Base-by-base conservation (phyloP, 208 protist species). In the Trypanosoma congolense region DNA sequence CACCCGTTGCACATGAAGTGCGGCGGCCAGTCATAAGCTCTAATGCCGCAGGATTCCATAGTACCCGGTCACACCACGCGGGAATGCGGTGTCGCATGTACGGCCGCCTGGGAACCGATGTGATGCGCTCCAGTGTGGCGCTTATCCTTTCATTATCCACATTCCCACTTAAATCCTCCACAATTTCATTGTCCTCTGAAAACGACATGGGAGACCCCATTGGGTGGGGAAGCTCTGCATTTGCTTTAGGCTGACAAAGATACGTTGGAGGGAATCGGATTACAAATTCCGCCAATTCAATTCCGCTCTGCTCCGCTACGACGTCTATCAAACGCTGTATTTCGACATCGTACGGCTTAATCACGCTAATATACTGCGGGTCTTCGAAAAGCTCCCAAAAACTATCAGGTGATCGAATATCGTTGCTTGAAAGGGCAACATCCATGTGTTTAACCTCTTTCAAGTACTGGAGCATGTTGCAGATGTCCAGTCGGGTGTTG, bases 61-160 rank as follows among this genome's bases (percentile, higher is more conserved):
- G 41, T 16, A 93, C 65, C n/a, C 86, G 75, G 54, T 93, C 86
- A 53, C 86, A 93, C 86, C 86, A 93, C 21, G 86, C 86, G 5
- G 86, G 82, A 35, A 90, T 45, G n/a, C 86, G 77, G 26, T 61
- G 28, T 24, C 65, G 73, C 9, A 24, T 18, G 42, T 77, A 89
- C 29, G 58, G 72, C 35, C 64, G 54, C 9, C 52, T 48, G 1
- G 44, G 43, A 18, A 55, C n/a, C 5, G 29, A 30, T 8, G 51
- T 36, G 12, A 60, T 54, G 1, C 56, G 47, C n/a, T 52, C n/a
- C 25, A 35, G 35, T 10, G 65, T 22, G n/a, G n/a, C 3, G 2
- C 6, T 38, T 35, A 24, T 24, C 19, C 50, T 29, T 25, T 22
- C 44, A 29, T 24, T 19, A 18, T 12, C 14, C 21, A 2, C 40